Evolutionary conservation across 2,329 filamentous ascomycete species (phyloP).

Genomic region (Talaromyces sp.): DNA sequence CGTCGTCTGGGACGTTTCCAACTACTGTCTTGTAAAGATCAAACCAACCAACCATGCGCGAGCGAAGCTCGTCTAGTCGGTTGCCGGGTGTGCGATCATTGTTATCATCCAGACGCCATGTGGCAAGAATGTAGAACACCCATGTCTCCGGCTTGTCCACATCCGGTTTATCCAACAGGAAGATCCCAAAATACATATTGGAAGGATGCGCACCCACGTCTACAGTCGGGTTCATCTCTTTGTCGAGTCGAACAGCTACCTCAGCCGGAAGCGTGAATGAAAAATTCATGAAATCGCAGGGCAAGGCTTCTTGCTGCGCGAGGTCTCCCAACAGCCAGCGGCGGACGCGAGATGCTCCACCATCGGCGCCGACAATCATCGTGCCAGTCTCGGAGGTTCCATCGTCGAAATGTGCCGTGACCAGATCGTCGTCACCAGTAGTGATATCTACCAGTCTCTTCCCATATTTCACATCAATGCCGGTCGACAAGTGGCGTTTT

Average conservation of each 20-base stretch:
- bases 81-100: not conserved
- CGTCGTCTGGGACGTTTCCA: constrained; percentile 3
- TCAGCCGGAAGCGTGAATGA: constrained; percentile 2
- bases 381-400: constrained; percentile 4
- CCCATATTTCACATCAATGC: constrained; percentile 2
- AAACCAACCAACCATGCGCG: constrained; percentile 6
- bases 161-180: constrained; percentile 7
- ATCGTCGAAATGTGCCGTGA: constrained; percentile 5
- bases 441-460: constrained; percentile 2
- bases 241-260: not conserved
- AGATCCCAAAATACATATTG: constrained; percentile 6
- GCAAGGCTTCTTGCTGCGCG: constrained; percentile 1
- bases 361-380: constrained; percentile 5
- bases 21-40: constrained; percentile 3
- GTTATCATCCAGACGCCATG: not conserved
- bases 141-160: constrained; percentile 1
- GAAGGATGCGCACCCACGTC: constrained; percentile 3
- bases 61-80: not conserved
- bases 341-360: constrained; percentile 3
- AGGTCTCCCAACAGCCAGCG: constrained; percentile 4
- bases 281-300: constrained; percentile 8
- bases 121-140: constrained; percentile 7
- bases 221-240: constrained; percentile 1
- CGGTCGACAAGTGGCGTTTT: constrained; percentile 2
- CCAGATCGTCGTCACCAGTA: not conserved